Evolutionary conservation across 257 asterid species (phyloP).

Genomic region (Solanum clarkiae): DNA sequence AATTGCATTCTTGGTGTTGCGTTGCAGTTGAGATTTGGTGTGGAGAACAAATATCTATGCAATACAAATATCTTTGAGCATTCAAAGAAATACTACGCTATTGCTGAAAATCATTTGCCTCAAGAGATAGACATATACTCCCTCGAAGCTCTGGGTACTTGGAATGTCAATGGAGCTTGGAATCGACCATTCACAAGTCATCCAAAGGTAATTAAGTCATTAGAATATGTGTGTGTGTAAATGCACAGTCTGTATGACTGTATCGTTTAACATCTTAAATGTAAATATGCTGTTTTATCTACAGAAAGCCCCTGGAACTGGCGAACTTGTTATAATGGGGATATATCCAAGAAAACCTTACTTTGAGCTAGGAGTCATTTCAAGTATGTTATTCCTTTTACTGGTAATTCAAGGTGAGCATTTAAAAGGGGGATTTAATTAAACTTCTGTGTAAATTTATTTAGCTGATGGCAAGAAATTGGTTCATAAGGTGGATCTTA

Average conservation of each 20-base stretch:
- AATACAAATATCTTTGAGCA: constrained; percentile 53
- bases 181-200: constrained; percentile 61
- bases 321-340: constrained; percentile 60
- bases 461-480: constrained; percentile 49
- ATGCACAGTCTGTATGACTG: neutral
- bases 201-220: constrained; percentile 33
- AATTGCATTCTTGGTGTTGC: neutral
- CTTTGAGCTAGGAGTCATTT: constrained; percentile 51
- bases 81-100: constrained; percentile 41
- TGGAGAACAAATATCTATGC: neutral
- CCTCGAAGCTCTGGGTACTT: constrained; percentile 28
- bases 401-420: neutral
- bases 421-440: neutral
- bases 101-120: constrained; percentile 49
- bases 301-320: constrained; percentile 50
- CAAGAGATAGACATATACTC: constrained; percentile 41
- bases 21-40: constrained; percentile 34
- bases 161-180: constrained; percentile 52
- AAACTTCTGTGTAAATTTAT: neutral
- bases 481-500: constrained; percentile 51
- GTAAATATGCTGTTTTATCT: neutral
- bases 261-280: neutral
- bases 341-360: constrained; percentile 40
- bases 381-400: constrained; percentile 22
- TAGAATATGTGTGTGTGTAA: no score